phyloP scores from a whole-genome alignment of 345 rosid species.

The Balakata baccata region DNA sequence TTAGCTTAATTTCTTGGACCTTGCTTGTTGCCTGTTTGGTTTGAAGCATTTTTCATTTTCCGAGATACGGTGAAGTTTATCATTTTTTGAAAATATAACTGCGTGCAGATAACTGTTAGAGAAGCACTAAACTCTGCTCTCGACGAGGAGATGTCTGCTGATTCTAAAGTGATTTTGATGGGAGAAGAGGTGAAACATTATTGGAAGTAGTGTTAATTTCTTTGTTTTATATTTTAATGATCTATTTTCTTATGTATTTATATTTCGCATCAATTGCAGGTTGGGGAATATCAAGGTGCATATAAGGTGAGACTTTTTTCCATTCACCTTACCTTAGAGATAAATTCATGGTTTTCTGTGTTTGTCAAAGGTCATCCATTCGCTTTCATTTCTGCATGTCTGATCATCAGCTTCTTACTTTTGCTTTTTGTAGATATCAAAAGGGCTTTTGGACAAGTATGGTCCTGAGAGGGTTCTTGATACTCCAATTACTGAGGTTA shows the following conservation, averaged over 20 bases:
- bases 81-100: not conserved
- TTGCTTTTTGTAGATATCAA: conserved; percentile 47
- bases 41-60: not conserved
- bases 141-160: conserved; percentile 95
- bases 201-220: not conserved
- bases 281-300: conserved; percentile 99
- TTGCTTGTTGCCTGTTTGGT: not conserved
- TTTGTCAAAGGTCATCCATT: not conserved
- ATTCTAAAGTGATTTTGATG: conserved; percentile 83
- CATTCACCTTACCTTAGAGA: not conserved
- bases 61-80: not conserved
- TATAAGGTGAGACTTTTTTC: conserved; percentile 62
- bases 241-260: conserved; percentile 10
- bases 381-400: not conserved
- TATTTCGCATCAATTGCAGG: conserved; percentile 39
- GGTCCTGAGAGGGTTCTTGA: conserved; percentile 93
- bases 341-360: not conserved
- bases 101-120: conserved; percentile 65
- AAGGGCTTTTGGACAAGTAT: conserved; percentile 78
- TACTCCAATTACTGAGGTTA: conserved; percentile 94
- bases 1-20: not conserved
- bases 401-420: conserved; percentile 12
- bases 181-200: conserved; percentile 76
- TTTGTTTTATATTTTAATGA: not conserved
- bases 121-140: conserved; percentile 84